Evolutionary conservation across 495 filamentous ascomycete species (phyloP).

Genomic region (Trichoderma orchidacearum): DNA sequence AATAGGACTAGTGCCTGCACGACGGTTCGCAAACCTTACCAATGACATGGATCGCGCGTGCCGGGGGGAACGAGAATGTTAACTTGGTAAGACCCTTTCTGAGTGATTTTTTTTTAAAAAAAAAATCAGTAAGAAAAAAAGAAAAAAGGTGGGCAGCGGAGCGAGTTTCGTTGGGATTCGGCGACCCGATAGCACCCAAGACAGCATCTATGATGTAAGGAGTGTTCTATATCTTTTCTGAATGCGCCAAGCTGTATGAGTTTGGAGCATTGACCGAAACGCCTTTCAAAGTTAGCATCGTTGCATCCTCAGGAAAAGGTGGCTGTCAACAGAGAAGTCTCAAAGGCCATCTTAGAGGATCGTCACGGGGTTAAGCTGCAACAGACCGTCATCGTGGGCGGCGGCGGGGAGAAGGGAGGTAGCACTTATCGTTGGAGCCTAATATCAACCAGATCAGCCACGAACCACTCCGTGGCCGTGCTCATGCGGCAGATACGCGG

Average conservation of each 20-base stretch:
- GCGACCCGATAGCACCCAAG: no score
- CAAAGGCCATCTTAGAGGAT: background rate
- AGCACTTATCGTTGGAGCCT: background rate
- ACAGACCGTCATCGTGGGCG: background rate
- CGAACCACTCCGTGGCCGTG: background rate
- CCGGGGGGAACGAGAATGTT: background rate
- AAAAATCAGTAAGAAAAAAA: no score
- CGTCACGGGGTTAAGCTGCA: background rate
- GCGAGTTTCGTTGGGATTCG: no score
- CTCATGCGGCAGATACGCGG: background rate
- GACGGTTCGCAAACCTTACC: background rate
- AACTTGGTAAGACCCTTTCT: background rate
- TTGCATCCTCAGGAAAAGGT: background rate
- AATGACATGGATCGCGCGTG: background rate
- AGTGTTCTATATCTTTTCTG: no score
- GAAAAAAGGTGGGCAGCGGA: no score
- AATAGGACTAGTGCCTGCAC: background rate
- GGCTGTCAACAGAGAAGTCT: background rate
- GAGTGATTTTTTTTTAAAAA: no score
- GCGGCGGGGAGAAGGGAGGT: background rate
- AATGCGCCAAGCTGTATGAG: no score
- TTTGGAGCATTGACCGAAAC: no score
- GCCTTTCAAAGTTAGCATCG: background rate
- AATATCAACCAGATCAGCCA: background rate
- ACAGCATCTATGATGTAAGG: no score